phyloP scores from a whole-genome alignment of 805 yeast species.

The Candida dajiaensis region DNA sequence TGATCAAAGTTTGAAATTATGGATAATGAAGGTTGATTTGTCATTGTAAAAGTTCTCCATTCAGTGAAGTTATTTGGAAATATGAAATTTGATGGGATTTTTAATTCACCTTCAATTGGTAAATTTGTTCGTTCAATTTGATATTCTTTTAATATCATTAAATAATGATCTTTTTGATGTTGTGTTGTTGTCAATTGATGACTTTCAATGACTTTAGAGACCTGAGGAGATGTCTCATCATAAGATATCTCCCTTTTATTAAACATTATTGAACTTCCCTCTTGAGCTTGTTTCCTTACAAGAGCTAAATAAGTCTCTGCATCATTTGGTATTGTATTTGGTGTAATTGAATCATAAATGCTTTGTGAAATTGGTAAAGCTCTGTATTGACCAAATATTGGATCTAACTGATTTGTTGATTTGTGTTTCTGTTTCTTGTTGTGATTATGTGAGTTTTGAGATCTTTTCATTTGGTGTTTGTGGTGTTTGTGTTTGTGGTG shows the following conservation, averaged over 20 bases:
- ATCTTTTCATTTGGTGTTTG: too few species aligned
- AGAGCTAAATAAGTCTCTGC: conserved; percentile 23
- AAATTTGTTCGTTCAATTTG: conserved; percentile 4
- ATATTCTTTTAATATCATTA: conserved; percentile 4
- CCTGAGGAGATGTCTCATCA: conserved; percentile 2
- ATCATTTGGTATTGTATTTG: conserved; percentile 17
- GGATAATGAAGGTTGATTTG: conserved; percentile 10
- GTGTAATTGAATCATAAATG: conserved; percentile 9
- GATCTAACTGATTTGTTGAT: neutral
- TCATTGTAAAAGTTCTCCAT: conserved; percentile 18
- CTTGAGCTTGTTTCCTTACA: conserved; percentile 17
- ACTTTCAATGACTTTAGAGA: neutral
- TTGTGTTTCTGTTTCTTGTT: neutral
- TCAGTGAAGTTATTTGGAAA: conserved; percentile 22
- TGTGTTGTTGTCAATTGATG: neutral
- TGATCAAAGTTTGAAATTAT: conserved; percentile 18
- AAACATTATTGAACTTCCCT: conserved; percentile 12
- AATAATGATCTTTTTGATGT: neutral
- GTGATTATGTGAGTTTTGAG: neutral
- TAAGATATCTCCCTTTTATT: conserved; percentile 1
- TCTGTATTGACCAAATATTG: conserved; percentile 13
- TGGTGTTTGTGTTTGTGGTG: too few species aligned
- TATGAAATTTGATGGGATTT: conserved; percentile 13
- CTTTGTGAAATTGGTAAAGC: conserved; percentile 20
- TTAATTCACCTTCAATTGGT: conserved; percentile 9